These are phyloP conservation scores for Stromatinia cepivora DNA, from an alignment of 2,329 filamentous ascomycete genomes.

Conservation along the genomic window DNA sequence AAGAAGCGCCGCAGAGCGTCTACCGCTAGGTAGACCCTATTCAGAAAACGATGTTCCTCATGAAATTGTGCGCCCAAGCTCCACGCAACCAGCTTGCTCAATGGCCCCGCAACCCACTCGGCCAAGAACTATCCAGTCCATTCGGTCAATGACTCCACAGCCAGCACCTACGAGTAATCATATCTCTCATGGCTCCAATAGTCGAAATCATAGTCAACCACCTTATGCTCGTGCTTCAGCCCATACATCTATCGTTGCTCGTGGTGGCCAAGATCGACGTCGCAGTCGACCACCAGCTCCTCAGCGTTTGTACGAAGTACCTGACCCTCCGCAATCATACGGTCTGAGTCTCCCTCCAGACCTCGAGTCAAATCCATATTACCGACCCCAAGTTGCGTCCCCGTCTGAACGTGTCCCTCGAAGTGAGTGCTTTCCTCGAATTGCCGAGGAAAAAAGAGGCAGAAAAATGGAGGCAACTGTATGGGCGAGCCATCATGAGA, in stretches of 20 bases:
- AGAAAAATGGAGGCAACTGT: neutral
- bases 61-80: neutral
- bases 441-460: neutral
- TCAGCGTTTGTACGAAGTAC: slow-evolving; percentile 14
- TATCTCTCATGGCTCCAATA: neutral
- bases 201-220: slow-evolving; percentile 14
- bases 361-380: slow-evolving; percentile 14
- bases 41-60: neutral
- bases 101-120: slow-evolving; percentile 1
- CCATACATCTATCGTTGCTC: slow-evolving; percentile 3
- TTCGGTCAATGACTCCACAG: slow-evolving; percentile 11
- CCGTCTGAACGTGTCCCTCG: neutral
- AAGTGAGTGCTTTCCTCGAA: slow-evolving; percentile 3
- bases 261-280: neutral
- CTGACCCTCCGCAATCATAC: slow-evolving; percentile 6
- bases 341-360: neutral
- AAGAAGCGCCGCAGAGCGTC: neutral
- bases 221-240: neutral
- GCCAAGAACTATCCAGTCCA: neutral
- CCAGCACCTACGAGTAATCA: neutral
- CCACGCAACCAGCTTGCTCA: neutral
- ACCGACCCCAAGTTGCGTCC: neutral
- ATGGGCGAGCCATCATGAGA: neutral
- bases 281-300: slow-evolving; percentile 1
- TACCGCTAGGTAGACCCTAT: slow-evolving; percentile 3